A percentile compares a stretch with the other conserved stretches of the same genome.
Evolutionary conservation across 2,329 filamentous ascomycete species (phyloP).

Genomic region (Coniella lustricola): DNA sequence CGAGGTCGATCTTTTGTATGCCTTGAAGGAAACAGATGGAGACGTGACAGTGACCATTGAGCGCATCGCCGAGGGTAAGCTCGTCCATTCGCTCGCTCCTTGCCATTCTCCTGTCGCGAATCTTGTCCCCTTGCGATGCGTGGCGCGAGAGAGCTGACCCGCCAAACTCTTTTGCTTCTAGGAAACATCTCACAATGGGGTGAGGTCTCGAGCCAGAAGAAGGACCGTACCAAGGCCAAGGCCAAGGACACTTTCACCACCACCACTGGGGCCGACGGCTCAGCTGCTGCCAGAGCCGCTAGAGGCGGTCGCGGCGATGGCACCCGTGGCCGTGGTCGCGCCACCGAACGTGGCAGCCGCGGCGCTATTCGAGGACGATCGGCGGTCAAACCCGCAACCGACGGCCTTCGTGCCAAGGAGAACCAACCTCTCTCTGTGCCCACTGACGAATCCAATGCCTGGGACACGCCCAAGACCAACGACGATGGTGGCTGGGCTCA

Average conservation of each 20-base stretch:
- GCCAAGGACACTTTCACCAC: constrained; percentile 54
- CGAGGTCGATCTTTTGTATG: constrained; percentile 88
- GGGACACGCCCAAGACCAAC: constrained; percentile 41
- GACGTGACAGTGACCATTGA: constrained; percentile 69
- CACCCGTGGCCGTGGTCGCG: constrained; percentile 55
- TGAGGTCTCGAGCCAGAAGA: constrained; percentile 75
- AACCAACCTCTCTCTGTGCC: constrained; percentile 54
- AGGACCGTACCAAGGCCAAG: constrained; percentile 67
- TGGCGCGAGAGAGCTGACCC: constrained; percentile 10
- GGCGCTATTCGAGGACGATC: constrained; percentile 58
- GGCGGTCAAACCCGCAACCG: constrained; percentile 49
- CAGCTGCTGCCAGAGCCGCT: constrained; percentile 38
- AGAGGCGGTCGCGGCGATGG: constrained; percentile 59
- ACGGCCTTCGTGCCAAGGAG: constrained; percentile 55
- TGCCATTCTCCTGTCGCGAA: neutral
- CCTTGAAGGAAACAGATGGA: constrained; percentile 79
- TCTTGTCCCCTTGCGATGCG: constrained; percentile 6
- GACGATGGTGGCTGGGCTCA: constrained; percentile 27
- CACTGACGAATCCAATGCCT: constrained; percentile 61
- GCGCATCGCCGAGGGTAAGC: constrained; percentile 70
- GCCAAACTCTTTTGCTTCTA: constrained; percentile 27
- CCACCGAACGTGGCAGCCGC: constrained; percentile 55
- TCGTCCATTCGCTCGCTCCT: constrained; percentile 9
- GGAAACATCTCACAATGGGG: constrained; percentile 78
- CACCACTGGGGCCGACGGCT: constrained; percentile 42